Base-by-base conservation (phyloP, 2,329 filamentous ascomycete genomes). In the Didymella segeticola region DNA sequence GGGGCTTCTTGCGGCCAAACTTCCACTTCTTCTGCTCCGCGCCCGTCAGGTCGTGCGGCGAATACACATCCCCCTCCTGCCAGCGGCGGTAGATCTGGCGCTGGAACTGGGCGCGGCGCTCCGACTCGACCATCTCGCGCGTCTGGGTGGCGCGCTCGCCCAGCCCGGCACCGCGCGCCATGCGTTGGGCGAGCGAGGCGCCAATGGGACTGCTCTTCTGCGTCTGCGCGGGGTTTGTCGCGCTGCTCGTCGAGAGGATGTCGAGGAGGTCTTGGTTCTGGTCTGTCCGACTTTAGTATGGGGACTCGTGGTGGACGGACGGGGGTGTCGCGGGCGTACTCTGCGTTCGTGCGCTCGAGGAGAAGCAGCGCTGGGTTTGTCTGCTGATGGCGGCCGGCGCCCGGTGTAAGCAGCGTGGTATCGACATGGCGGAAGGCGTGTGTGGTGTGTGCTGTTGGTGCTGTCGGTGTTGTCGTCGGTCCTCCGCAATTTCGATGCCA, bases 21-120 rank as follows among this genome's bases (percentile, higher is more conserved):
- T 83, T 86, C 89, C 89, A 96, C 80, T 96, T 96, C 70, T 78
- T 78, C 86, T 90, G 88, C 83, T 97, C 93, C 29, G 80, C 78
- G 20, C 86, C 82, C 49, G 86, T 89, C 71, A 99, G 75, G 76
- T 99, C 95, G 71, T 93, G 90, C 27, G 95, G 95, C 55, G 92
- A 84, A 77, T 98, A 98, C 46, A 97, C 83, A 71, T 98, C 93
- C 64, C 95, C 95, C 0, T 79, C 67, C 66, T 82, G 80, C 88
- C 89, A 98, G 33, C 83, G 81, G 41, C 93, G 87, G 29, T 84
- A 82, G 75, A 88, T 82, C 75, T 90, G 86, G 58, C 77, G 79
- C 64, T 86, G 76, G 72, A 86, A 85, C 58, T 86, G 84, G 20
- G 58, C 47, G 14, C 70, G 63, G 27, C 63, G 61, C 57, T 64